phyloP scores from a whole-genome alignment of 208 protist species.

The Trypanosoma avium region DNA sequence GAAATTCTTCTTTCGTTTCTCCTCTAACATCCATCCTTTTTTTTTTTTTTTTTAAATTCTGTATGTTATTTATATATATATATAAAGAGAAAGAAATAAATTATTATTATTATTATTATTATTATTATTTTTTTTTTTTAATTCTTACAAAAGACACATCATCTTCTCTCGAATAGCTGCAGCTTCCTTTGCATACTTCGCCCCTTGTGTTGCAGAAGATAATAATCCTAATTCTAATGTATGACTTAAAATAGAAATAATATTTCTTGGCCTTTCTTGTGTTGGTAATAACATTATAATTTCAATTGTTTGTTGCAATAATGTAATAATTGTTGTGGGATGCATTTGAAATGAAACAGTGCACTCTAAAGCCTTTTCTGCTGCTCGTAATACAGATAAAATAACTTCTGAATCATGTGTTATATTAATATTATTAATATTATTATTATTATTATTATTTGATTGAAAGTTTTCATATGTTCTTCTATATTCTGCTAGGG shows the following conservation, averaged over 20 bases:
- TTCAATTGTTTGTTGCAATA: constrained; percentile 49
- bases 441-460: not conserved
- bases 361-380: constrained; percentile 41
- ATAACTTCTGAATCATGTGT: not conserved
- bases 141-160: constrained; percentile 35
- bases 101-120: too few species aligned
- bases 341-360: constrained; percentile 49
- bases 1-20: too few species aligned
- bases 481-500: constrained; percentile 50
- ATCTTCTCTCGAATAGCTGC: constrained; percentile 50
- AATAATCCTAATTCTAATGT: constrained; percentile 45
- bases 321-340: constrained; percentile 39
- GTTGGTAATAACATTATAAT: constrained; percentile 24
- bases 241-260: constrained; percentile 58
- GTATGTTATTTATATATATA: not conserved
- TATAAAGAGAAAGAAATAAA: constrained; percentile 1
- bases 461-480: constrained; percentile 5
- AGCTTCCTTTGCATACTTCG: constrained; percentile 23
- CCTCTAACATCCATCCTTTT: too few species aligned
- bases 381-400: constrained; percentile 33
- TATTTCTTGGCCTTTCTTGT: constrained; percentile 5
- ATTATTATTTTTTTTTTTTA: too few species aligned
- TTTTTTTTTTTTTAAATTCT: not conserved
- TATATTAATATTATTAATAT: not conserved
- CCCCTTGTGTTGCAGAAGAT: constrained; percentile 2